phyloP scores from a whole-genome alignment of 2,329 filamentous ascomycete genomes.

The Byssochlamys sp. region DNA sequence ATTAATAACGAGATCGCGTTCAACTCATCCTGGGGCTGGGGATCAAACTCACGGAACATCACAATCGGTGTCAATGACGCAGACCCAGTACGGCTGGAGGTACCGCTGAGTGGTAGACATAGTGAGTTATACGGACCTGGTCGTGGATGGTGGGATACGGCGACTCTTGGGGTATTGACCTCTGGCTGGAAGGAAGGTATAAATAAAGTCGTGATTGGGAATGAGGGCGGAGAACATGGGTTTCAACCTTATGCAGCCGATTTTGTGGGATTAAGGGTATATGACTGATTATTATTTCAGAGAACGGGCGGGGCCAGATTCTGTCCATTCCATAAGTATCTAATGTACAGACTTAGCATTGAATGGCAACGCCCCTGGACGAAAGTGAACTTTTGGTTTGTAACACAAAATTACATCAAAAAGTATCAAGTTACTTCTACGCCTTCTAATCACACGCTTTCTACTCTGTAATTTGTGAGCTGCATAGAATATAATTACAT shows the following conservation, averaged over 20 bases:
- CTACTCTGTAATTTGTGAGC: too few species aligned
- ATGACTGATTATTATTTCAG: too few species aligned
- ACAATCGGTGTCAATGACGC: conserved; percentile 41
- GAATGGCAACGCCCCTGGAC: too few species aligned
- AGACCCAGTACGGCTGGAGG: conserved; percentile 37
- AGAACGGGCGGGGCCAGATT: too few species aligned
- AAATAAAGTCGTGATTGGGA: conserved; percentile 28
- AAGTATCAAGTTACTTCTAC: too few species aligned
- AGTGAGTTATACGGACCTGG: conserved; percentile 33
- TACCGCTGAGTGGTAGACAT: conserved; percentile 35
- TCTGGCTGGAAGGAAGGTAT: conserved; percentile 38
- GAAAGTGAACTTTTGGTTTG: too few species aligned
- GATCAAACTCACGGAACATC: conserved; percentile 43
- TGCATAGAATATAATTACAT: too few species aligned
- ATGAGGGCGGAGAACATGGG: conserved; percentile 18
- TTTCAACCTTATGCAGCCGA: conserved; percentile 18
- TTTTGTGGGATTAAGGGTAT: too few species aligned
- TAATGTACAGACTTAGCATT: too few species aligned
- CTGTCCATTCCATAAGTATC: too few species aligned
- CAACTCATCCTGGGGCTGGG: conserved; percentile 33
- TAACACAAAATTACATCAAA: too few species aligned
- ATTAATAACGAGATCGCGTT: conserved; percentile 46
- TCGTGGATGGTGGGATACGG: conserved; percentile 43
- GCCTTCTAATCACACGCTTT: too few species aligned
- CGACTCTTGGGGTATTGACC: conserved; percentile 36